phyloP scores from a whole-genome alignment of 768 basidiomycete species.

The Boletus pseudo-olivaceus region DNA sequence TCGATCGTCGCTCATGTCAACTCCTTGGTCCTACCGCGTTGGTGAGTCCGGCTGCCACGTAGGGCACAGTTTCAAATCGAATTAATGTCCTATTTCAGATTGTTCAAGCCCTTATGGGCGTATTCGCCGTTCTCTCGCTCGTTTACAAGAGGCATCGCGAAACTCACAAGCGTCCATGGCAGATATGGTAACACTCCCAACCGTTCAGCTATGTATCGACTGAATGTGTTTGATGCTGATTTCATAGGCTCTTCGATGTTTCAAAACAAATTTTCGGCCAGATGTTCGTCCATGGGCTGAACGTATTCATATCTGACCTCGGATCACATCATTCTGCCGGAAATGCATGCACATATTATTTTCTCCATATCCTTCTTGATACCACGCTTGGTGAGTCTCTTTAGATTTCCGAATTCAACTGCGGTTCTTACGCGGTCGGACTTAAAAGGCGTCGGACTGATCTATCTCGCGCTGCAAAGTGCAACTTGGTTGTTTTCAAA shows the following conservation, averaged over 20 bases:
- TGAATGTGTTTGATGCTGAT: constrained; percentile 1
- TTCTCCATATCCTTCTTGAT: constrained; percentile 89
- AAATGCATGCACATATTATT: constrained; percentile 91
- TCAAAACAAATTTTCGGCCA: constrained; percentile 89
- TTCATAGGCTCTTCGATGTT: constrained; percentile 80
- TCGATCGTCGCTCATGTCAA: constrained; percentile 43
- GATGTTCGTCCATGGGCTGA: constrained; percentile 74
- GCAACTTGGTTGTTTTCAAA: constrained; percentile 64
- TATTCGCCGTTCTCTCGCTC: constrained; percentile 83
- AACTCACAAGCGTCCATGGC: constrained; percentile 81
- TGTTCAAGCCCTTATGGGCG: constrained; percentile 86
- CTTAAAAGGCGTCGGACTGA: constrained; percentile 67
- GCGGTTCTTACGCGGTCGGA: constrained; percentile 4
- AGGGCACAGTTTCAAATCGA: neutral
- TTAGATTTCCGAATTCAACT: neutral
- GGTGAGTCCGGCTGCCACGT: constrained; percentile 23
- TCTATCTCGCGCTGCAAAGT: constrained; percentile 69
- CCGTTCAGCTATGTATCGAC: neutral
- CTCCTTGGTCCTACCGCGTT: constrained; percentile 49
- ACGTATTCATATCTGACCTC: constrained; percentile 75
- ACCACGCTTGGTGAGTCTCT: constrained; percentile 57
- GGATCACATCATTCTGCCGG: constrained; percentile 64
- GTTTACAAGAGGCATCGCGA: constrained; percentile 89
- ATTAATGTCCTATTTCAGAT: constrained; percentile 38
- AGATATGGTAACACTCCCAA: constrained; percentile 67